phyloP scores from a whole-genome alignment of 1,284 basidiomycete species.

The Malassezia pachydermatis region DNA sequence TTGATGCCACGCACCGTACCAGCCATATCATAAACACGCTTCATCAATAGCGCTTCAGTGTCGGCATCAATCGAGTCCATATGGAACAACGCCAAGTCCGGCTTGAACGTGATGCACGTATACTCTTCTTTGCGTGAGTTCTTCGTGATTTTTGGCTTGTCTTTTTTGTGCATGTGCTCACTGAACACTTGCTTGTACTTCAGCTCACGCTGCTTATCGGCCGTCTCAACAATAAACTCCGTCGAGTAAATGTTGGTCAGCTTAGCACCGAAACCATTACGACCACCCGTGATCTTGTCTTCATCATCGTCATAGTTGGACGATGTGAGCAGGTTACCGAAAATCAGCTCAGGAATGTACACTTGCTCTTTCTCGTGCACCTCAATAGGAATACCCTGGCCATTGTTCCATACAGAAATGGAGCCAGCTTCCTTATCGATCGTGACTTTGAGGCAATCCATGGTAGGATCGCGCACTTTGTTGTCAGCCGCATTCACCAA shows the following conservation, averaged over 20 bases:
- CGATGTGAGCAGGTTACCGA: slow-evolving; percentile 86
- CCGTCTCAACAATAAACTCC: slow-evolving; percentile 95
- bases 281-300: slow-evolving; percentile 95
- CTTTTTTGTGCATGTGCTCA: slow-evolving; percentile 81
- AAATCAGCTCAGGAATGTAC: slow-evolving; percentile 95
- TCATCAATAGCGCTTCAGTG: slow-evolving; percentile 75
- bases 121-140: slow-evolving; percentile 65
- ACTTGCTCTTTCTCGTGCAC: slow-evolving; percentile 86
- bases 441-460: slow-evolving; percentile 50
- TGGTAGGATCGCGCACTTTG: slow-evolving; percentile 57
- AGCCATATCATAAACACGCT: slow-evolving; percentile 94
- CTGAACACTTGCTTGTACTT: slow-evolving; percentile 95
- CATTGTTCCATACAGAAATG: slow-evolving; percentile 93
- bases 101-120: slow-evolving; percentile 88
- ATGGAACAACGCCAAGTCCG: slow-evolving; percentile 81
- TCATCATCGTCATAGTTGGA: slow-evolving; percentile 99
- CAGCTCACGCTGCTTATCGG: slow-evolving; percentile 71
- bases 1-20: slow-evolving; percentile 89
- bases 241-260: slow-evolving; percentile 96
- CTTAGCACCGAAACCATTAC: slow-evolving; percentile 94
- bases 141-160: slow-evolving; percentile 76
- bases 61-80: slow-evolving; percentile 89
- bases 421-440: slow-evolving; percentile 73
- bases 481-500: slow-evolving; percentile 98
- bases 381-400: slow-evolving; percentile 86